Evolutionary conservation across 495 filamentous ascomycete species (phyloP).

Genomic region (Penicillium atrosanguineum): DNA sequence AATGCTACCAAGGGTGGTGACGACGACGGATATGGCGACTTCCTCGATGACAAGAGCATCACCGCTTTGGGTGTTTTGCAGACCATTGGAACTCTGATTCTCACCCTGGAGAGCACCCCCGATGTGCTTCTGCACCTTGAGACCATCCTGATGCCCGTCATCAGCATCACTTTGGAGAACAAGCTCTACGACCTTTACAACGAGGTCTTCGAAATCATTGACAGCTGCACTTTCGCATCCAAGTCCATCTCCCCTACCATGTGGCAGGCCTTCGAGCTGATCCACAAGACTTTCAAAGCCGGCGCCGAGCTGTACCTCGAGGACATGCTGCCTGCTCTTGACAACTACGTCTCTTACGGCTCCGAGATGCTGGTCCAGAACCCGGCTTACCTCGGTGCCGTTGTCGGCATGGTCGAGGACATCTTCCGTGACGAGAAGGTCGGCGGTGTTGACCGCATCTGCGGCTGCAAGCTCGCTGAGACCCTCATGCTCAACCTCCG

Average conservation of each 20-base stretch:
- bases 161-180: conserved; percentile 92
- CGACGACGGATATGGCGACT: conserved; percentile 80
- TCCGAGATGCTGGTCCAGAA: conserved; percentile 73
- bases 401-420: conserved; percentile 77
- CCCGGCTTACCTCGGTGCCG: conserved; percentile 78
- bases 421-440: conserved; percentile 84
- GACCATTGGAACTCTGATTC: conserved; percentile 95
- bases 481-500: conserved; percentile 94
- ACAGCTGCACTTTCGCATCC: conserved; percentile 98
- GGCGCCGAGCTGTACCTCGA: conserved; percentile 97
- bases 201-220: conserved; percentile 97
- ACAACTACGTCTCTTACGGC: conserved; percentile 95
- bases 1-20: conserved; percentile 66
- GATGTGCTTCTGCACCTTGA: conserved; percentile 93
- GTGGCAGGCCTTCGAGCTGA: conserved; percentile 97
- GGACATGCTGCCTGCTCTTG: conserved; percentile 95
- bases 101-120: conserved; percentile 94
- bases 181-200: conserved; percentile 97
- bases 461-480: conserved; percentile 98
- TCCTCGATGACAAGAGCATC: conserved; percentile 96
- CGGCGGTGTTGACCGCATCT: conserved; percentile 91
- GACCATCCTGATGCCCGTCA: conserved; percentile 93
- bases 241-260: conserved; percentile 93
- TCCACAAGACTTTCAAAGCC: conserved; percentile 94
- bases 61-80: conserved; percentile 94